Base-by-base conservation (phyloP, 208 protist species). In the Phytomonas sp. region DNA sequence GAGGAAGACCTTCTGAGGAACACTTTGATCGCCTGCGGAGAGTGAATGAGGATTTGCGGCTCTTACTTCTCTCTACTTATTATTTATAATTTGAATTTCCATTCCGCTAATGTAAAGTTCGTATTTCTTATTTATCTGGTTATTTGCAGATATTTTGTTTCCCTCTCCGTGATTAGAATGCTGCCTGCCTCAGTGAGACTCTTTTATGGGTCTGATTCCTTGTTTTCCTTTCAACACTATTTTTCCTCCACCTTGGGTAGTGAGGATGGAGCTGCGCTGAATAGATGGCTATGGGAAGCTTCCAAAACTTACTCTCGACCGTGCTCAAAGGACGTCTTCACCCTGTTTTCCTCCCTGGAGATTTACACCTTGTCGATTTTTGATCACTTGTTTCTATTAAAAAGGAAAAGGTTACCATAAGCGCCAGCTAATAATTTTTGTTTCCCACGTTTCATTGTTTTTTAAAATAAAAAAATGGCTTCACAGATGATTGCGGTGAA, bases 401-500 rank as follows among this genome's bases (percentile, higher is more conserved):
- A n/a, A 40, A 40, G 9, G 9, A 40, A 40, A 40, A 40, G 9
- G 9, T 40, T 13, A 40, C 36, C 36, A 4, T 40, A 67, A 65
- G 6, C 60, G 13, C 23, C 20, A 29, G n/a, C 30, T n/a, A n/a
- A n/a, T n/a, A n/a, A n/a, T n/a, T n/a, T n/a, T n/a, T n/a, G n/a
- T n/a, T n/a, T n/a, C n/a, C n/a, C n/a, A n/a, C n/a, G n/a, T n/a
- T n/a, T n/a, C n/a, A n/a, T n/a, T n/a, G n/a, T n/a, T n/a, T n/a
- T n/a, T n/a, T n/a, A n/a, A n/a, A n/a, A n/a, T n/a, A n/a, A n/a
- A n/a, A 70, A 23, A n/a, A 94, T 94, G 88, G 72, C 88, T 60
- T 69, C 81, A 65, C 67, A 78, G 36, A 90, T 91, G 77, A 77
- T 97, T 26, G 81, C 90, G 32, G 80, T 97, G n/a, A 88, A 97